phyloP scores from a whole-genome alignment of 108 stramenopile genomes.

The Cyclotella kingstonii region DNA sequence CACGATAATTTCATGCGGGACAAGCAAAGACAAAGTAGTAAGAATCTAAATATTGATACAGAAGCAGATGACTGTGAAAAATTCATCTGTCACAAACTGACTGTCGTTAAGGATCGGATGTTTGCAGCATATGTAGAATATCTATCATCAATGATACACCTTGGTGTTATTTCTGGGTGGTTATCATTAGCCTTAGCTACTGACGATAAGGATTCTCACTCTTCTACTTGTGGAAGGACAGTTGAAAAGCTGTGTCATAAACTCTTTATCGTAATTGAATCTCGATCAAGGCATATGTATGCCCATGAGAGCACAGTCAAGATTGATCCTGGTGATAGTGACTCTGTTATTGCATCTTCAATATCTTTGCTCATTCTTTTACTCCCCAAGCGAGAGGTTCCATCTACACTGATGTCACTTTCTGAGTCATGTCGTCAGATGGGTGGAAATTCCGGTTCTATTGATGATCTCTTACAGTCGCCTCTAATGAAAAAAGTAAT shows the following conservation, averaged over 20 bases:
- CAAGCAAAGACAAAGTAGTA: conserved; percentile 7
- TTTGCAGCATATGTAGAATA: conserved; percentile 33
- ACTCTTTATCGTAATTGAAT: conserved; percentile 34
- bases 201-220: conserved; percentile 3
- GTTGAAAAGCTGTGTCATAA: conserved; percentile 40
- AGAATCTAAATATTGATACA: conserved; percentile 21
- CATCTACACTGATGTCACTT: conserved; percentile 2
- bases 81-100: conserved; percentile 22
- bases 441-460: conserved; percentile 21
- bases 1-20: conserved; percentile 1
- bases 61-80: conserved; percentile 4
- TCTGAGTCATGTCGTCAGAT: conserved; percentile 42
- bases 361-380: conserved; percentile 31
- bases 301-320: conserved; percentile 17
- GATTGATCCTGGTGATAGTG: conserved; percentile 29
- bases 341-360: conserved; percentile 32
- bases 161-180: conserved; percentile 41
- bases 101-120: conserved; percentile 36
- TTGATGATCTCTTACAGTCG: conserved; percentile 41
- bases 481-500: conserved; percentile 34
- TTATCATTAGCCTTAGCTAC: conserved; percentile 3
- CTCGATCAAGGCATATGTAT: conserved; percentile 24
- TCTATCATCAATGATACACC: conserved; percentile 26
- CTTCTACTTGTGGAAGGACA: neutral
- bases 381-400: conserved; percentile 22